A percentile compares a stretch with the other conserved stretches of the same genome.
These are phyloP conservation scores for Cadophora sp. DNA, from an alignment of 2,329 filamentous ascomycete species.

Conservation along the genomic window DNA sequence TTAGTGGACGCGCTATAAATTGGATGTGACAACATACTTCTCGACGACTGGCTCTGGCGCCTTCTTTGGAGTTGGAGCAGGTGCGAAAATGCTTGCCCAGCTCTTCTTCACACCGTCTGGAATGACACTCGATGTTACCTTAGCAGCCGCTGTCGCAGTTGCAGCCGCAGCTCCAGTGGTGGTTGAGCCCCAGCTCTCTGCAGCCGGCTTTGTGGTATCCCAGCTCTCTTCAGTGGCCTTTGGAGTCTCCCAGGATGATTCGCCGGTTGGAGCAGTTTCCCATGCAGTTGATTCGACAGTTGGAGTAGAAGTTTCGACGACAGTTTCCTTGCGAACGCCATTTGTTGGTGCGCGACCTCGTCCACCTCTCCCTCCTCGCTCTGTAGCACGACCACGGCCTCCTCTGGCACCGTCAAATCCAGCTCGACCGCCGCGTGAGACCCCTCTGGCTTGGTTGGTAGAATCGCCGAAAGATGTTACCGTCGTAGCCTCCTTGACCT, in stretches of 20 bases:
- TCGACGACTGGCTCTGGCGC: slow-evolving; percentile 51
- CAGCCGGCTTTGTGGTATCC: slow-evolving; percentile 31
- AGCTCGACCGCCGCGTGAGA: slow-evolving; percentile 64
- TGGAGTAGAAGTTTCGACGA: slow-evolving; percentile 65
- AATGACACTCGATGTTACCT: slow-evolving; percentile 47
- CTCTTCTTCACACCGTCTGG: slow-evolving; percentile 59
- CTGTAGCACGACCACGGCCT: slow-evolving; percentile 66
- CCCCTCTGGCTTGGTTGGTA: slow-evolving; percentile 52
- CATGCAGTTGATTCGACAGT: slow-evolving; percentile 73
- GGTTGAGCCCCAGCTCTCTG: slow-evolving; percentile 42
- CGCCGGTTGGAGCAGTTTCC: slow-evolving; percentile 55
- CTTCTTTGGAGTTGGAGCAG: slow-evolving; percentile 58
- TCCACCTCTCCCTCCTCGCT: slow-evolving; percentile 61
- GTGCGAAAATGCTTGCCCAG: slow-evolving; percentile 76
- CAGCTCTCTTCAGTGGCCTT: slow-evolving; percentile 46
- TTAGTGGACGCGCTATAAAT: slow-evolving; percentile 36
- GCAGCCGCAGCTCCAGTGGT: slow-evolving; percentile 48
- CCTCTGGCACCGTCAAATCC: slow-evolving; percentile 66
- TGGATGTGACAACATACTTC: slow-evolving; percentile 36
- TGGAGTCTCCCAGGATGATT: slow-evolving; percentile 47
- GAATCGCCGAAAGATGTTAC: slow-evolving; percentile 57
- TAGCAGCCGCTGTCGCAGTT: slow-evolving; percentile 48
- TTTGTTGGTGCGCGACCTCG: slow-evolving; percentile 67
- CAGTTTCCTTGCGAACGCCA: slow-evolving; percentile 65
- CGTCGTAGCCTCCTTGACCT: slow-evolving; percentile 64